A percentile compares a stretch with the other conserved stretches of the same genome.
phyloP scores from a whole-genome alignment of 2,329 filamentous ascomycete genomes.

The Fusarium denticulatum region DNA sequence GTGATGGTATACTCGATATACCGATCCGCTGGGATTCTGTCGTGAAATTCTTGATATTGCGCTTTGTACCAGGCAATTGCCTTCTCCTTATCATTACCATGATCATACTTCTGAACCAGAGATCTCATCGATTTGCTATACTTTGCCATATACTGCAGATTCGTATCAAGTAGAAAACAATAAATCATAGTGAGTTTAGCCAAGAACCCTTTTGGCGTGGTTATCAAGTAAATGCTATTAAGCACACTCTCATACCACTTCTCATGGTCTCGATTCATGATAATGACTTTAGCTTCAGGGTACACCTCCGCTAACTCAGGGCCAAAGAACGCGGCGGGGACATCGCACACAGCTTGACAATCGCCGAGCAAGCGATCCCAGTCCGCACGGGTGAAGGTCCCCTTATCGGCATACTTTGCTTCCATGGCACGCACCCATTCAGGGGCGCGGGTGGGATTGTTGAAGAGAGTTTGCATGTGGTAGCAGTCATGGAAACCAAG shows the following conservation, averaged over 20 bases:
- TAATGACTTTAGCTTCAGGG: slow-evolving; percentile 51
- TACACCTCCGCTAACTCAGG: slow-evolving; percentile 49
- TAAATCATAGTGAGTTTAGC: slow-evolving; percentile 45
- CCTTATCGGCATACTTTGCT: slow-evolving; percentile 47
- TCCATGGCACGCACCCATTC: slow-evolving; percentile 48
- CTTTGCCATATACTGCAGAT: slow-evolving; percentile 36
- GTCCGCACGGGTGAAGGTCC: slow-evolving; percentile 49
- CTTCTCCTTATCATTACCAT: slow-evolving; percentile 49
- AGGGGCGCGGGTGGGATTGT: slow-evolving; percentile 39
- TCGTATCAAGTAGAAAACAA: slow-evolving; percentile 43
- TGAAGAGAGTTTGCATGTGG: slow-evolving; percentile 48
- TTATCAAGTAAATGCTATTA: slow-evolving; percentile 47
- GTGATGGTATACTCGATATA: slow-evolving; percentile 52
- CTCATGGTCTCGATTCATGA: slow-evolving; percentile 53
- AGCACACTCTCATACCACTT: slow-evolving; percentile 47
- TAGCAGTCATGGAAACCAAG: slow-evolving; percentile 52
- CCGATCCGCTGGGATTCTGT: slow-evolving; percentile 46
- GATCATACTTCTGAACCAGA: slow-evolving; percentile 44
- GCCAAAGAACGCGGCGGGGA: slow-evolving; percentile 65
- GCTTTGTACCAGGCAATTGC: slow-evolving; percentile 51
- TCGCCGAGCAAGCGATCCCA: slow-evolving; percentile 58
- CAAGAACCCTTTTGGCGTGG: slow-evolving; percentile 26
- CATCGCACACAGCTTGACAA: slow-evolving; percentile 62
- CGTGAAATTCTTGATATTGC: slow-evolving; percentile 51
- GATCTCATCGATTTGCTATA: slow-evolving; percentile 44